Percentiles rank a stretch among this genome's conserved stretches.
Evolutionary conservation across 805 yeast species (phyloP).

Genomic region (Kuraishia borneana): DNA sequence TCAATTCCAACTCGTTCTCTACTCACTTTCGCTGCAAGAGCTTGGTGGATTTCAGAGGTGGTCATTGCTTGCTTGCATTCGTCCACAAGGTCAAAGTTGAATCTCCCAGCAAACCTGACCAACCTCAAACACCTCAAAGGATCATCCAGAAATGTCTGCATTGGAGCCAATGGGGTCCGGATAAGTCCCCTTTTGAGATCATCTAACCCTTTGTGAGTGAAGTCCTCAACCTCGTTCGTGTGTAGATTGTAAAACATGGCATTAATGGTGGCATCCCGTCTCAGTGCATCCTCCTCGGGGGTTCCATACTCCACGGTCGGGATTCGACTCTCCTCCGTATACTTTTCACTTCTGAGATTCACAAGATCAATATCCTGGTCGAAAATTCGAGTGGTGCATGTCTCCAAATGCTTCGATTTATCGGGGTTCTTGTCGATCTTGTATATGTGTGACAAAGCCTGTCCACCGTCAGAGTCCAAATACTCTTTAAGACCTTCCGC

Average conservation of each 20-base stretch:
- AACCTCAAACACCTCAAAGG: constrained; percentile 84
- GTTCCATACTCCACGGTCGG: constrained; percentile 81
- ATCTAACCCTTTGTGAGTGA: constrained; percentile 61
- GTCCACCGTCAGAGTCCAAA: constrained; percentile 14
- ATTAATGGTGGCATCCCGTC: constrained; percentile 93
- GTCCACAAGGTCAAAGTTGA: constrained; percentile 52
- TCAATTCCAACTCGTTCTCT: constrained; percentile 88
- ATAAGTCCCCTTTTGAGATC: constrained; percentile 65
- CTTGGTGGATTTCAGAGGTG: constrained; percentile 38
- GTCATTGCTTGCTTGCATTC: constrained; percentile 58
- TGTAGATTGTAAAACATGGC: constrained; percentile 82
- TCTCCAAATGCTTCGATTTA: constrained; percentile 91
- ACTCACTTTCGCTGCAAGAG: constrained; percentile 66
- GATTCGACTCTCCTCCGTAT: constrained; percentile 75
- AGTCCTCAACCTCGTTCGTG: constrained; percentile 66
- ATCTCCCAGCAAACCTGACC: constrained; percentile 76
- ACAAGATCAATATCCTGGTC: constrained; percentile 91
- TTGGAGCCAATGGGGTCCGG: constrained; percentile 82
- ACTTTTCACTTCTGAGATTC: constrained; percentile 78
- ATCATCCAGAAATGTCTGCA: constrained; percentile 83
- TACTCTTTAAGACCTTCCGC: constrained; percentile 55
- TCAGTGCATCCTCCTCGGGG: constrained; percentile 78
- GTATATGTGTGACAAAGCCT: constrained; percentile 33
- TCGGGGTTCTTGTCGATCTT: constrained; percentile 89
- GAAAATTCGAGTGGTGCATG: constrained; percentile 82